Evolutionary conservation across 768 basidiomycete genomes (phyloP).

Genomic region (Leccinellum albellum): DNA sequence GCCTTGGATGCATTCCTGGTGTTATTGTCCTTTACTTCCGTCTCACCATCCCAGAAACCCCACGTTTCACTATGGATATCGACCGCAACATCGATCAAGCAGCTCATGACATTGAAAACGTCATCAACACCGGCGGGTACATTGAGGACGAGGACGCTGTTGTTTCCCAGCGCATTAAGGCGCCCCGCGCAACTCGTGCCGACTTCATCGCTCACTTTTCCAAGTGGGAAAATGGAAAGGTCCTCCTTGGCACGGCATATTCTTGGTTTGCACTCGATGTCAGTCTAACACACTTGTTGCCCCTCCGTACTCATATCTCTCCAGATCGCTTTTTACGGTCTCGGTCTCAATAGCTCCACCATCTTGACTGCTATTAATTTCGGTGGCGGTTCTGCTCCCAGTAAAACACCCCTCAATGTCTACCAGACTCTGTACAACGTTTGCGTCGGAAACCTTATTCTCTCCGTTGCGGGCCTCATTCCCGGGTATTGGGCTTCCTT

Average conservation of each 20-base stretch:
- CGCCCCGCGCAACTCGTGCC: slow-evolving; percentile 61
- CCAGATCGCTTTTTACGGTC: slow-evolving; percentile 84
- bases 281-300: slow-evolving; percentile 22
- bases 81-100: slow-evolving; percentile 79
- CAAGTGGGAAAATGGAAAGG: slow-evolving; percentile 74
- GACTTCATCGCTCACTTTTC: slow-evolving; percentile 72
- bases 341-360: slow-evolving; percentile 78
- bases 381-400: slow-evolving; percentile 39
- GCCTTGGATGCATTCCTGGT: slow-evolving; percentile 81
- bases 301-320: slow-evolving; percentile 1
- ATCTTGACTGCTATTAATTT: slow-evolving; percentile 69
- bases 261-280: slow-evolving; percentile 90
- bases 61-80: slow-evolving; percentile 89
- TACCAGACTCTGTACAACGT: slow-evolving; percentile 62
- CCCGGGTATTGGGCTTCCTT: slow-evolving; percentile 65
- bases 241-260: slow-evolving; percentile 73
- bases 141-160: slow-evolving; percentile 48
- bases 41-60: slow-evolving; percentile 88
- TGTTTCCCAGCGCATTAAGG: slow-evolving; percentile 52
- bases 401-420: slow-evolving; percentile 35
- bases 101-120: slow-evolving; percentile 64
- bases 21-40: slow-evolving; percentile 86
- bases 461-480: slow-evolving; percentile 74
- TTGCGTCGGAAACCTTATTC: slow-evolving; percentile 71
- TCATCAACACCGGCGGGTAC: slow-evolving; percentile 48